Evolutionary conservation across 257 asterid genomes (phyloP), one percentile per base, ranked within the genome.

Genomic region (Ilex asprella): DNA sequence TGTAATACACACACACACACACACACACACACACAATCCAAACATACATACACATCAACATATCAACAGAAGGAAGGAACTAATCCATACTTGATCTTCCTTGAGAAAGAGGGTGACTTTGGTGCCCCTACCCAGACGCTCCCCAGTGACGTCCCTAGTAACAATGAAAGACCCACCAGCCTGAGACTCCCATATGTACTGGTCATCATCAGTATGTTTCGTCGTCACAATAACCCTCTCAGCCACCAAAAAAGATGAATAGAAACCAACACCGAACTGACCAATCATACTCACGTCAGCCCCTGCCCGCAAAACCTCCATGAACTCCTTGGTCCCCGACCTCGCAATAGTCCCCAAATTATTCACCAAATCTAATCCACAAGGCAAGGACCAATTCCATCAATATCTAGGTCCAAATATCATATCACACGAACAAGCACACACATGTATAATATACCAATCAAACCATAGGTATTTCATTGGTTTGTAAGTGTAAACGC

Each of bases 211-310:
- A 30, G 67, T 73, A 59, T 73, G 74, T 59, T 73, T 73, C 9
- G 74, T 63, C 10, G 74, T 73, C 30, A 73, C 74, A 15, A 73
- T 30, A 2, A 73, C 78, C 63, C 68, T 68, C 61, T 73, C 78
- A 0, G 71, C 70, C 15, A 68, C 78, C 31, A 73, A 64, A 52
- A 63, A 73, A 44, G 74, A 64, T 7, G 78, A 68, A 61, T 73
- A 73, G 32, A 68, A 65, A 14, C 69, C 69, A 1, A 65, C 66
- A 31, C 73, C 63, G 14, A 68, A 68, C 50, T 68, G 78, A 10
- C 78, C 78, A 60, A 73, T 73, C 74, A 73, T 73, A 60, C 74
- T 73, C 12, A 73, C 78, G 50, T 73, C 78, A 53, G 70, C 78
- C 10, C 70, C 74, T 12, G 74, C 74, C 64, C 63, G 64, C 56